phyloP scores from a whole-genome alignment of 305 asterid species.

The Fraxinus paxiana region DNA sequence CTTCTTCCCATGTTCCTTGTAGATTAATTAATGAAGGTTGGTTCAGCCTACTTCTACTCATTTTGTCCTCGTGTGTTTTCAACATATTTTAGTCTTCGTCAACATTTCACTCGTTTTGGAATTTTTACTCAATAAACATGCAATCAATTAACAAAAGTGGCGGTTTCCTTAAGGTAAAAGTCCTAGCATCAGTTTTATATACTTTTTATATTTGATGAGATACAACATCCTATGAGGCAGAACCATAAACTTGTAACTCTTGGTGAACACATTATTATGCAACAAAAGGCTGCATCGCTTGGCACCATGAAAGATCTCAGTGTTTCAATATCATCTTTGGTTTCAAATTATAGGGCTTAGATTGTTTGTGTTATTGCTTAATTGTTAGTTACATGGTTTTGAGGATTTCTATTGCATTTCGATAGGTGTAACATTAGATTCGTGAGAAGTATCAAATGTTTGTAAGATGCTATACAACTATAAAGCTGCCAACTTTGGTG shows the following conservation, averaged over 20 bases:
- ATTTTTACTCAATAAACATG: not conserved
- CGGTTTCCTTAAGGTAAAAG: not conserved
- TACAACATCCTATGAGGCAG: not conserved
- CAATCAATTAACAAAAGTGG: not conserved
- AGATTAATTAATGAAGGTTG: not conserved
- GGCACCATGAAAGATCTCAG: not conserved
- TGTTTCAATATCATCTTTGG: not conserved
- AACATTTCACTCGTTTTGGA: not conserved
- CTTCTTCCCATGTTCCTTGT: slow-evolving; percentile 7
- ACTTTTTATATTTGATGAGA: not conserved
- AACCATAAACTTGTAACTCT: not conserved
- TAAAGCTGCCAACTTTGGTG: not conserved
- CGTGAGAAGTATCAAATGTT: not conserved
- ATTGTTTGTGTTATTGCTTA: not conserved
- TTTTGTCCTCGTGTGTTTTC: slow-evolving; percentile 11
- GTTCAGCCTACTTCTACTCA: not conserved
- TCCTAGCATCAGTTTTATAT: not conserved
- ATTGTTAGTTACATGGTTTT: not conserved
- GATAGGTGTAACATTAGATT: not conserved
- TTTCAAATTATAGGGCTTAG: not conserved
- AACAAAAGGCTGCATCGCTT: not conserved
- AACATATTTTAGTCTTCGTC: not conserved
- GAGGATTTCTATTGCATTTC: not conserved
- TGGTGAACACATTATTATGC: not conserved
- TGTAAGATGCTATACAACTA: not conserved